Conservation (phyloP, 345 rosid species). For the Heritiera littoralis region DNA sequence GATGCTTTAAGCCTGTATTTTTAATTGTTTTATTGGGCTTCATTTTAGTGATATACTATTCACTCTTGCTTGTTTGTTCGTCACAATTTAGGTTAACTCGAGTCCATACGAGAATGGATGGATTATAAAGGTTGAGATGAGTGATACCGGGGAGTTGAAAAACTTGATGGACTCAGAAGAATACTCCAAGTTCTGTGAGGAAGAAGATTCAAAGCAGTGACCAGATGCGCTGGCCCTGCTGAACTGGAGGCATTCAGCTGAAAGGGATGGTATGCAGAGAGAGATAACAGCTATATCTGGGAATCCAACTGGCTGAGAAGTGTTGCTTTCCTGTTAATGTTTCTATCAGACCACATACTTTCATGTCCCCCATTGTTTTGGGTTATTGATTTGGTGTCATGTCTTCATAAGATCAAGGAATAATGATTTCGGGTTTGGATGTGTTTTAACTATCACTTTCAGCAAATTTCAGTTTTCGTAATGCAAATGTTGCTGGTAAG, state of each 20-base stretch:
- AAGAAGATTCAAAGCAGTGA: constrained; percentile 88
- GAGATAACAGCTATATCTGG: not conserved
- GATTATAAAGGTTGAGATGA: constrained; percentile 78
- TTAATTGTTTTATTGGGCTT: not conserved
- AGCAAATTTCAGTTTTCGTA: not conserved
- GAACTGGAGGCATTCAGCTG: not conserved
- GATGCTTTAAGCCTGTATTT: no score
- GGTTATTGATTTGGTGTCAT: not conserved
- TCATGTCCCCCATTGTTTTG: not conserved
- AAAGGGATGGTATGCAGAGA: not conserved
- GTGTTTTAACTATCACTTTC: not conserved
- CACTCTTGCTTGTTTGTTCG: not conserved
- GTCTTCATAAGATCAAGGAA: constrained; percentile 4
- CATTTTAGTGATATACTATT: not conserved
- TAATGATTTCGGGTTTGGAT: constrained; percentile 4
- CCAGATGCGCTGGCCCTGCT: constrained; percentile 11
- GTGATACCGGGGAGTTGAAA: constrained; percentile 53
- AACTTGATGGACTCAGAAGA: constrained; percentile 76
- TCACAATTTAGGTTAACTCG: constrained; percentile 58
- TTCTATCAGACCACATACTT: constrained; percentile 2
- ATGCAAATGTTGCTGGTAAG: not conserved
- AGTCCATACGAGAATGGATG: constrained; percentile 86
- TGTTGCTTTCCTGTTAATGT: constrained; percentile 13
- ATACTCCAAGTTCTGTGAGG: constrained; percentile 90
- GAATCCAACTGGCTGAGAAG: not conserved